phyloP scores from a whole-genome alignment of 306 rosid genomes.

The Vicia sativa region DNA sequence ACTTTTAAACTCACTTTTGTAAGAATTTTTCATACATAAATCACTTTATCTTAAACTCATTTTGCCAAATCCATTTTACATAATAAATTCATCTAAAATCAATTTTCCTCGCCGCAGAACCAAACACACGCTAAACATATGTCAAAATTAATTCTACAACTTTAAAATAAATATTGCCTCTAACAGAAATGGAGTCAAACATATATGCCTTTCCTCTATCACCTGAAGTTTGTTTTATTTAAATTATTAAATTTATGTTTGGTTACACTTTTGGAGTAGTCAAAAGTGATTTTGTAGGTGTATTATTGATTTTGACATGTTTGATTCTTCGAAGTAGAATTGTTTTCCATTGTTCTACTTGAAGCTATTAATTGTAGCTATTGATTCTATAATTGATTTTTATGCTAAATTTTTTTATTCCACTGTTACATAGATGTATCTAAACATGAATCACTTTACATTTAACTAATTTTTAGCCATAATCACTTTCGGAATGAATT shows the following conservation, averaged over 20 bases:
- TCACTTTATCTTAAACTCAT: no score
- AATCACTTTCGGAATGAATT: not conserved
- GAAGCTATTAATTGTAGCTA: not conserved
- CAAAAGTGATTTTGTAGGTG: not conserved
- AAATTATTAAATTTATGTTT: not conserved
- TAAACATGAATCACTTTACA: not conserved
- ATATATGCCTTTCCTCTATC: conserved; percentile 19
- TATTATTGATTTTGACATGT: not conserved
- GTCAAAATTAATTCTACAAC: not conserved
- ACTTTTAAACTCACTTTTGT: no score
- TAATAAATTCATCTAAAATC: no score
- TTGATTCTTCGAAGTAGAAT: not conserved
- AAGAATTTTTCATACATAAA: no score
- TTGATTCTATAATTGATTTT: not conserved
- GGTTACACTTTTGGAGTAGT: no score
- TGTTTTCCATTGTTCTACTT: not conserved
- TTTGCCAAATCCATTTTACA: no score
- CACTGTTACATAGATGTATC: not conserved
- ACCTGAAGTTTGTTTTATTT: conserved; percentile 3
- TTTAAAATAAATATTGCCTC: not conserved
- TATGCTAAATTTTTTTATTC: not conserved
- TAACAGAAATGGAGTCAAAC: not conserved
- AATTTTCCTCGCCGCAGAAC: no score
- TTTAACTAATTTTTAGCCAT: not conserved
- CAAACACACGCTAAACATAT: no score